Base-by-base conservation (phyloP, 306 rosid species). In the Rubus idaeus region DNA sequence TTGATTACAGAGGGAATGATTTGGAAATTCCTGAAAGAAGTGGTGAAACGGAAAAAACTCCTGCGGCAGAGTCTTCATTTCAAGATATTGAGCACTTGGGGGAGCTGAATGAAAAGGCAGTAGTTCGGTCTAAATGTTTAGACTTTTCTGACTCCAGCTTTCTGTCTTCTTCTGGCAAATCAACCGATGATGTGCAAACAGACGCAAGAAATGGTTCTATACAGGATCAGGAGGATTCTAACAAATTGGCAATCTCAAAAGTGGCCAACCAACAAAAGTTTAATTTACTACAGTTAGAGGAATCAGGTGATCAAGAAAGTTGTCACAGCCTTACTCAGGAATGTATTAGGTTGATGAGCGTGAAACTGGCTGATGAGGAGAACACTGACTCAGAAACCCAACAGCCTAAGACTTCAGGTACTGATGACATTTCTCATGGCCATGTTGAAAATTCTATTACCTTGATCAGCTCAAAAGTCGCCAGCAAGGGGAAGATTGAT, bases 141-240 rank as follows among this genome's bases (percentile, higher is more conserved):
- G 84, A 55, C 66, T 78, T 83, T 76, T 72, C 71, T 3, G 92
- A 80, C 56, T 80, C 93, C 64, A 61, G 71, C 66, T 81, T 73
- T 16, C 75, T 51, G 39, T 49, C 60, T 53, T 77, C 74, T 79
- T 76, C 80, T 14, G 86, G 71, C 41, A 86, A 62, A 70, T 77
- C 81, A 37, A 75, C 51, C 35, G 21, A 39, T 55, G 79, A 83
- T 74, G 70, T 68, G 51, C 84, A 79, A 73, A 56, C 44, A 75
- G 75, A 80, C 74, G 17, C 64, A 62, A 75, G 21, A 67, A 75
- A 79, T 77, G 82, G 71, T 75, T 74, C 83, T 76, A 67, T 60
- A 52, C 51, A 35, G 18, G 74, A 68, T 56, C 66, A 65, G 67
- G 76, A 73, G 71, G 80, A 83, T 78, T 71, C 58, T 62, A 21